Evolutionary conservation across 2,329 filamentous ascomycete genomes (phyloP).

Genomic region (Trichoderma polysporum): DNA sequence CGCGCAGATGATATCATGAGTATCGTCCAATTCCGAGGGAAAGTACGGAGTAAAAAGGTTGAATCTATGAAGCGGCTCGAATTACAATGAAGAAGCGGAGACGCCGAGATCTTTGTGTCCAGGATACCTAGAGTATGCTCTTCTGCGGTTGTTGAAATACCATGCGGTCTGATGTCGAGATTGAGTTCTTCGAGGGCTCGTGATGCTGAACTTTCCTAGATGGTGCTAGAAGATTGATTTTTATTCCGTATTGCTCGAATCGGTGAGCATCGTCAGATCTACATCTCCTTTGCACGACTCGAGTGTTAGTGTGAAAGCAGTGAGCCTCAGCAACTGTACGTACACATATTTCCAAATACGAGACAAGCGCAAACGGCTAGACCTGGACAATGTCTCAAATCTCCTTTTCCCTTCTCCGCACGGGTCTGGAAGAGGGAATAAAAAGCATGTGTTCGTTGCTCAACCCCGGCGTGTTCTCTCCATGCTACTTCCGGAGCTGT

Average conservation of each 20-base stretch:
- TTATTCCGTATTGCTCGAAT: neutral
- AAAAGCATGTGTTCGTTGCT: neutral
- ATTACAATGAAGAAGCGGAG: neutral
- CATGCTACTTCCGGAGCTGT: neutral
- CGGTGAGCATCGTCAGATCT: neutral
- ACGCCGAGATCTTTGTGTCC: neutral
- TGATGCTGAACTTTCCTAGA: neutral
- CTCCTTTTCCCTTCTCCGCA: constrained; percentile 5
- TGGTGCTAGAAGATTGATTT: neutral
- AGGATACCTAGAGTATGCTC: neutral
- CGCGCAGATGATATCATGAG: neutral
- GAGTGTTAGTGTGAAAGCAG: neutral
- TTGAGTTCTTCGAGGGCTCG: neutral
- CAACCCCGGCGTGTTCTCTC: neutral
- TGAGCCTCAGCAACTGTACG: neutral
- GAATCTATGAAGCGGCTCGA: constrained; percentile 1
- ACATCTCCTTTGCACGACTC: neutral
- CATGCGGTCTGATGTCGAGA: neutral
- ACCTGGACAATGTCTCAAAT: constrained; percentile 9
- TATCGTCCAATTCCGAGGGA: neutral
- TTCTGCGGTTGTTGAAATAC: neutral
- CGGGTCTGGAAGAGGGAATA: constrained; percentile 4
- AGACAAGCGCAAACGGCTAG: neutral
- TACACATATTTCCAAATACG: neutral
- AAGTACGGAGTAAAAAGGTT: neutral